Evolutionary conservation across 139 green algal species (phyloP), one percentile per base, ranked within the genome.

Genomic region (Chlamydomonas sphaeroides): DNA sequence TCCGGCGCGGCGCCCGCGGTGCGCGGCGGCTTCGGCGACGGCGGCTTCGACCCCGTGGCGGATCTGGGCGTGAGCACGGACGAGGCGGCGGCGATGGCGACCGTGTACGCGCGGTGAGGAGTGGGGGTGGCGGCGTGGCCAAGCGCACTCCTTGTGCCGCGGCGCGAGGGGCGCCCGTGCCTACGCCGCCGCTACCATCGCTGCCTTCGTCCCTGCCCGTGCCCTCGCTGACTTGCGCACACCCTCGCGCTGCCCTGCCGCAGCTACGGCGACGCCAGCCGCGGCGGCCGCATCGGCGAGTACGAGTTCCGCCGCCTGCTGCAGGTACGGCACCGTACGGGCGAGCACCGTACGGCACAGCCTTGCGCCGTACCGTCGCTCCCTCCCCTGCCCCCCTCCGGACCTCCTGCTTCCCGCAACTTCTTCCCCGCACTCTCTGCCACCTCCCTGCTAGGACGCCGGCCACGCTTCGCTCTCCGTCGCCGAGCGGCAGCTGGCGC

Each of bases 281-380:
- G 70, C n/a, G 51, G 70, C 49, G 33, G 70, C 70, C 23, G 51
- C 33, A 51, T 78, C 7, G 70, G 70, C 33, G 70, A 78, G 15
- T 78, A 78, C 70, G 70, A 78, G 70, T 25, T 78, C 8, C 33
- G 70, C 23, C 23, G 35, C 4, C 70, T 78, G 70, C 35, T 78
- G 51, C 70, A 66, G 70, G 70, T 78, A 53, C 45, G 45, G 45
- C 45, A 14, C 11, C 11, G 11, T 10, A 53, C 11, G 45, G 45
- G 45, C 45, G 45, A 53, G 45, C n/a, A n/a, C n/a, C n/a, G n/a
- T n/a, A n/a, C n/a, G n/a, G n/a, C n/a, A n/a, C n/a, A n/a, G n/a
- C n/a, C n/a, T n/a, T n/a, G n/a, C n/a, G n/a, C n/a, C n/a, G n/a
- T n/a, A n/a, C n/a, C n/a, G n/a, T n/a, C n/a, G n/a, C n/a, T n/a